Conservation (phyloP, 2,329 filamentous ascomycete genomes). For the Fusarium sp. region DNA sequence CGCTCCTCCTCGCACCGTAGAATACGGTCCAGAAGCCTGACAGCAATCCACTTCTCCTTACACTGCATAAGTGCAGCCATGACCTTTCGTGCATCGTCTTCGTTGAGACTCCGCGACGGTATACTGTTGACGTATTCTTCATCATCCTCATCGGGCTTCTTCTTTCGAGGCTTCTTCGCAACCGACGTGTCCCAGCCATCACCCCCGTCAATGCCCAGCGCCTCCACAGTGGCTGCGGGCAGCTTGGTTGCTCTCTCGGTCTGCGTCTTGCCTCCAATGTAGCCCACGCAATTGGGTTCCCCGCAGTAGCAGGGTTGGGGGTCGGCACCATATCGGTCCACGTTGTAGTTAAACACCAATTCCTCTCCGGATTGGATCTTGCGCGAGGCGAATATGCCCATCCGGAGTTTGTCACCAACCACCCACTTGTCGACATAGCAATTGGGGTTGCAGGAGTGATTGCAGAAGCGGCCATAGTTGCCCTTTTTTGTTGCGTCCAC, state of each 20-base stretch:
- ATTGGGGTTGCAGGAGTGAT: slow-evolving; percentile 98
- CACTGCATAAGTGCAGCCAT: slow-evolving; percentile 98
- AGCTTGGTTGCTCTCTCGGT: slow-evolving; percentile 95
- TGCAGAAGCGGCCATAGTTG: slow-evolving; percentile 96
- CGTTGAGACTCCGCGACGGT: slow-evolving; percentile 81
- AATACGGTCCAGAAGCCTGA: slow-evolving; percentile 91
- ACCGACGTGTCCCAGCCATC: slow-evolving; percentile 94
- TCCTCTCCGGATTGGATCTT: slow-evolving; percentile 90
- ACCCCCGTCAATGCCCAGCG: slow-evolving; percentile 91
- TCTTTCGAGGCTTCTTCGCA: slow-evolving; percentile 90
- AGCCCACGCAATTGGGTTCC: slow-evolving; percentile 94
- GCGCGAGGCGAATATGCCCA: slow-evolving; percentile 97
- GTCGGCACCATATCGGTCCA: slow-evolving; percentile 96
- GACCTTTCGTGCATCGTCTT: slow-evolving; percentile 89
- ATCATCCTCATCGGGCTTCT: slow-evolving; percentile 90
- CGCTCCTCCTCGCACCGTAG: slow-evolving; percentile 88
- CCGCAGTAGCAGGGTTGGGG: slow-evolving; percentile 97
- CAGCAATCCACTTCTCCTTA: slow-evolving; percentile 99
- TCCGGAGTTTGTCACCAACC: slow-evolving; percentile 94
- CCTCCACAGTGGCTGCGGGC: slow-evolving; percentile 89
- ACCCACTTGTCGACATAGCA: slow-evolving; percentile 99
- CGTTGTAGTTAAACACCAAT: slow-evolving; percentile 99
- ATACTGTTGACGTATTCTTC: slow-evolving; percentile 96
- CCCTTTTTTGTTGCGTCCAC: slow-evolving; percentile 98
- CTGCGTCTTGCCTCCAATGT: slow-evolving; percentile 97